Conservation (phyloP, 1,284 basidiomycete genomes). For the Heterobasidion irregulare region DNA sequence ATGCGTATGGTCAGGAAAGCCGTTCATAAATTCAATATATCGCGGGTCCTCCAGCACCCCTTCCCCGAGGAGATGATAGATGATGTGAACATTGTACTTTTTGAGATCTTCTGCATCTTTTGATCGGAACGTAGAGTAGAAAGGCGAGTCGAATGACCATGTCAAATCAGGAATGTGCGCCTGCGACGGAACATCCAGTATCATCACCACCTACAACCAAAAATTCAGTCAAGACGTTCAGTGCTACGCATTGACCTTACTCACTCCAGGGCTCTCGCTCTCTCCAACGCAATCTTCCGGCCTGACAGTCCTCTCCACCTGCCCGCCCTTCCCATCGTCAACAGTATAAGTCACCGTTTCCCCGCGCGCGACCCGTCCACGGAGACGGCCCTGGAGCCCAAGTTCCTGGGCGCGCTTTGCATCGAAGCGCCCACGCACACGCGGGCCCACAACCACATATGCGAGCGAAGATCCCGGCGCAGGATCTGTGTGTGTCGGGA, state of each 20-base stretch:
- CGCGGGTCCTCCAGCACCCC: constrained; percentile 60
- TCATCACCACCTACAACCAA: constrained; percentile 38
- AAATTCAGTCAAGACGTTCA: neutral
- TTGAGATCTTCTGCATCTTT: constrained; percentile 29
- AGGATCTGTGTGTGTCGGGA: constrained; percentile 14
- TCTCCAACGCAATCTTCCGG: constrained; percentile 55
- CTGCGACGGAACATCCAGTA: constrained; percentile 54
- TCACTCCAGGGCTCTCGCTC: constrained; percentile 39
- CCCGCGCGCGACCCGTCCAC: constrained; percentile 40
- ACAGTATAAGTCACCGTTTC: constrained; percentile 47
- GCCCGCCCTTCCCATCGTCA: constrained; percentile 30
- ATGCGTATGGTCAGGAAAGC: constrained; percentile 19
- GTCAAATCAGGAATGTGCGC: constrained; percentile 55
- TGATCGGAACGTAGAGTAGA: constrained; percentile 42
- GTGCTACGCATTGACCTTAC: constrained; percentile 7
- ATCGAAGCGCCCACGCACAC: constrained; percentile 83
- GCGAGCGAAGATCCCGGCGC: constrained; percentile 29
- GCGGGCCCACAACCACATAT: constrained; percentile 75
- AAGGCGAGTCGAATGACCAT: constrained; percentile 39
- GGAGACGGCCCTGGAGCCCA: constrained; percentile 54
- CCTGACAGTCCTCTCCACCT: constrained; percentile 36
- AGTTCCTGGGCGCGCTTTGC: constrained; percentile 55
- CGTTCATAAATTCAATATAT: constrained; percentile 69
- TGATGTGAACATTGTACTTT: constrained; percentile 40
- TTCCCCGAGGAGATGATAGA: constrained; percentile 63